These are phyloP conservation scores for Dictyostelium brefeldianum DNA, from an alignment of 78 protist species.

Conservation along the genomic window DNA sequence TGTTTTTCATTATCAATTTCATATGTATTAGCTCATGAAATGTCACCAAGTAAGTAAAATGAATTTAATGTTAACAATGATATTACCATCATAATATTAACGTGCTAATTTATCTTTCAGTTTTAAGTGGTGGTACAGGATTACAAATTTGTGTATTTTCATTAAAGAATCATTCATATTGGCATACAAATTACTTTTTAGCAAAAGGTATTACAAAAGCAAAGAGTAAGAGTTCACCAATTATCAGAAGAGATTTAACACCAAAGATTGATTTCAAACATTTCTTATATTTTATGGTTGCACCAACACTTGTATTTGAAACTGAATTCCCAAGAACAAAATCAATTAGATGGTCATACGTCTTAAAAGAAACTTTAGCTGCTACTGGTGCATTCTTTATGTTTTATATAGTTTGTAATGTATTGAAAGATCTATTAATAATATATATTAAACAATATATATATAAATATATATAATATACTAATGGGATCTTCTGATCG, in stretches of 20 bases:
- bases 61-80: too few species aligned
- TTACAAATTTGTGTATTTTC: constrained; percentile 67
- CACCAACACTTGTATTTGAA: constrained; percentile 83
- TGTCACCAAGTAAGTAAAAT: constrained; percentile 74
- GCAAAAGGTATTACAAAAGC: constrained; percentile 43
- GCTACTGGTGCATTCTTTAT: constrained; percentile 59
- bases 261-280: constrained; percentile 42
- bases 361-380: constrained; percentile 63
- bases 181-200: constrained; percentile 64
- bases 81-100: not conserved
- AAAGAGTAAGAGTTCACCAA: constrained; percentile 16
- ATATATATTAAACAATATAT: not conserved
- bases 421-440: not conserved
- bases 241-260: constrained; percentile 45
- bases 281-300: constrained; percentile 69
- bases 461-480: too few species aligned
- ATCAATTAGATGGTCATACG: constrained; percentile 41
- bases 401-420: constrained; percentile 40
- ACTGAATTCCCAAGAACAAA: constrained; percentile 79
- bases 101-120: not conserved
- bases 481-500: not conserved
- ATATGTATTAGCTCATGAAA: constrained; percentile 29
- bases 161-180: constrained; percentile 73
- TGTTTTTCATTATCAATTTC: constrained; percentile 10
- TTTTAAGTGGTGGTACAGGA: constrained; percentile 73